Evolutionary conservation across 148 eudicot species (phyloP), one percentile per base, ranked within the genome.

Genomic region (Rhododendron williamsianum): DNA sequence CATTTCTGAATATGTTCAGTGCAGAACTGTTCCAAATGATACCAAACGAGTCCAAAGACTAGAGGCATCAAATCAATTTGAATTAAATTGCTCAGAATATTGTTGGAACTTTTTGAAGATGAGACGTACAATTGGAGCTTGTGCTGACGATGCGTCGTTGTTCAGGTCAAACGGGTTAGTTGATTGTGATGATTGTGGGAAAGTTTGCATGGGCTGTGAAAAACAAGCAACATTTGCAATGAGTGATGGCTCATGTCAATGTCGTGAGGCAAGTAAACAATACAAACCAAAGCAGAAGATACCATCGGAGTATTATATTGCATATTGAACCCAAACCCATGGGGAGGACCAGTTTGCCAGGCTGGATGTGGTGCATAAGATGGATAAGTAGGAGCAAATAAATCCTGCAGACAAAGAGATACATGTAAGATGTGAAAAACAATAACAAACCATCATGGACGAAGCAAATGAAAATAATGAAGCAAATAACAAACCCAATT

Each of bases 101-200:
- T 82, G 83, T 71, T 27, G 93, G 83, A 86, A 91, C 91, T 86
- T 86, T 71, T 86, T 30, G 6, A 71, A 30, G 76, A 71, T 71
- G 76, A 71, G 38, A 52, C 93, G 49, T 93, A 97, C 98, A 72
- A 82, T 78, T 23, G 93, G 82, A 86, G 91, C 92, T 87, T 86
- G 97, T 81, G 33, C 88, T 83, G 93, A 87, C 88, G 94, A 85
- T 80, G 91, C 87, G 86, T 89, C 95, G 67, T 79, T 87, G 83
- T 85, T 85, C 69, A 90, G 86, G 91, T 95, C 98, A 85, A 96
- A 96, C 58, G 99, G 99, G 71, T 96, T 96, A n/a, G 89, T 51
- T 46, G 97, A 89, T 86, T 88, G 90, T 58, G 90, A 73, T 83
- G 91, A 81, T 85, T 88, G 93, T 1, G 82, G 91, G 87, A 82